These are phyloP conservation scores for Hypoxylon rickii DNA, from an alignment of 495 filamentous ascomycete genomes.

Conservation along the genomic window DNA sequence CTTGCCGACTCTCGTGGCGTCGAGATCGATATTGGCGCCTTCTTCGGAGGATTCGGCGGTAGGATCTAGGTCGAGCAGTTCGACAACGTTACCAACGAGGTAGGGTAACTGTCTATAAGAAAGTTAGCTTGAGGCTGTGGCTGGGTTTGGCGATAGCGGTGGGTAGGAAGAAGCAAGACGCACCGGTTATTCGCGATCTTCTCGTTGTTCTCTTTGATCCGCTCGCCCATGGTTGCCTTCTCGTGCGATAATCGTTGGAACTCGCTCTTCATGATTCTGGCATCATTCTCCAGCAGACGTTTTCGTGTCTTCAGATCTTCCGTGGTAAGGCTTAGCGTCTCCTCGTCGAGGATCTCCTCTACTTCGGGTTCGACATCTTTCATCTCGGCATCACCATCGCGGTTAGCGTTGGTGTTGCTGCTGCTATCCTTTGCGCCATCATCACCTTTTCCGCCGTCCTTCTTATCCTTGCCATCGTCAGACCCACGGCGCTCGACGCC, in stretches of 20 bases:
- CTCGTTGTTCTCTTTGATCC: slow-evolving; percentile 97
- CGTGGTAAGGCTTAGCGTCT: slow-evolving; percentile 88
- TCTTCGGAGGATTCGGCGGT: slow-evolving; percentile 95
- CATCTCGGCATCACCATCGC: slow-evolving; percentile 86
- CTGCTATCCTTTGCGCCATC: slow-evolving; percentile 60
- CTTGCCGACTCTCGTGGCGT: slow-evolving; percentile 95
- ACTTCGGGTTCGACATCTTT: slow-evolving; percentile 73
- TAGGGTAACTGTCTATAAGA: slow-evolving; percentile 86
- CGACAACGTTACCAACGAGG: slow-evolving; percentile 97
- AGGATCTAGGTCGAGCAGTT: slow-evolving; percentile 94
- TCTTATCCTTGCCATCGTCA: slow-evolving; percentile 68
- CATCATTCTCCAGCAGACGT: slow-evolving; percentile 93
- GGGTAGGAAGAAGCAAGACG: slow-evolving; percentile 30
- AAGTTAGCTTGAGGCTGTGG: slow-evolving; percentile 19
- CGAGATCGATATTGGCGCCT: slow-evolving; percentile 96
- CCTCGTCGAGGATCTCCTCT: slow-evolving; percentile 83
- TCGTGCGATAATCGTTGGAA: slow-evolving; percentile 92
- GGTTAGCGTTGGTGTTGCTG: slow-evolving; percentile 65
- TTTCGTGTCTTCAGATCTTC: slow-evolving; percentile 87
- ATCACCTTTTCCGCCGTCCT: slow-evolving; percentile 72
- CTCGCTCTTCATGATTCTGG: slow-evolving; percentile 98
- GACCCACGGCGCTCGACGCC: slow-evolving; percentile 75
- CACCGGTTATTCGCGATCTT: slow-evolving; percentile 99
- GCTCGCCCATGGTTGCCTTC: slow-evolving; percentile 91
- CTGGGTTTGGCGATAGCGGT: slow-evolving; percentile 11